Evolutionary conservation across 2,329 filamentous ascomycete genomes (phyloP), one percentile per base, ranked within the genome.

Genomic region (Alternaria arborescens): DNA sequence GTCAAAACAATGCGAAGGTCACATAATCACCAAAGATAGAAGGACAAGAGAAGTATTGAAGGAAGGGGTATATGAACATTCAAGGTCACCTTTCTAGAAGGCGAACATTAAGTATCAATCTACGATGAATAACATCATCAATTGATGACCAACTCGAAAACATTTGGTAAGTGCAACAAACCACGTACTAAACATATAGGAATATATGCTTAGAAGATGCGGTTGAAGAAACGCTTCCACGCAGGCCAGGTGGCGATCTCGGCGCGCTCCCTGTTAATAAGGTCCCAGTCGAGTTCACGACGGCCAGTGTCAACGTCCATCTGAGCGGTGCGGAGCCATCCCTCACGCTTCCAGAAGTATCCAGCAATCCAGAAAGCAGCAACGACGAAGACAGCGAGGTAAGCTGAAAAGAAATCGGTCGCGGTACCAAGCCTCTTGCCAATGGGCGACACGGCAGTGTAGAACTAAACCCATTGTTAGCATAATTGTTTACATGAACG

Each of bases 281-380:
- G 79, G 11, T 89, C 87, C 87, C 87, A 90, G 73, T 91, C 85
- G 52, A 89, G 82, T 76, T 87, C 84, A 60, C 88, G 84, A 40
- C 88, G 85, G 62, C 88, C 89, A 28, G 83, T 84, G 71, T 91
- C 88, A 55, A 91, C 83, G 67, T 91, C 89, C 59, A 92, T 90
- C 66, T 91, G 79, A 28, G 82, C 78, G 3, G 86, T 75, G 24
- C 75, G 82, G 55, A 89, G 80, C 86, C 87, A 91, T 18, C 85
- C 84, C 24, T 81, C 76, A 42, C 86, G 81, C 83, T 91, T 91
- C 89, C 88, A 91, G 63, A 86, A 14, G 72, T 85, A 90, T 7
- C 88, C 87, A 57, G 64, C 62, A 28, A 81, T 1, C 73, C 79
- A 83, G 61, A 82, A 77, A 14, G 64, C 60, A n/a, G 78, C 58